Base-by-base conservation (phyloP, 176 grass and related monocot species). In the Elaeis guineensis region DNA sequence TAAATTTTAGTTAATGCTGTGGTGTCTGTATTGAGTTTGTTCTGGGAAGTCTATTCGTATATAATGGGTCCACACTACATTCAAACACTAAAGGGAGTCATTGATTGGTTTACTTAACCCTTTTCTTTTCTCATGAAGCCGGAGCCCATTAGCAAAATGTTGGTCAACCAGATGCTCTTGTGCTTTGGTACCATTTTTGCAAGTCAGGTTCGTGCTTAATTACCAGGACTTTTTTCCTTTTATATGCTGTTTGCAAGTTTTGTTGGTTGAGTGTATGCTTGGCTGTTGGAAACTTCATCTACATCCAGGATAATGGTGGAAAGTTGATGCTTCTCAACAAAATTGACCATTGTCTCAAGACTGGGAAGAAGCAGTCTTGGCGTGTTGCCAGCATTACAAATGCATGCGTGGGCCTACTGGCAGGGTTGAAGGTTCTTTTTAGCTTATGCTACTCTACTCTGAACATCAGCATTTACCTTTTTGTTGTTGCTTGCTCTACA, bases 151-250 rank as follows among this genome's bases (percentile, higher is more conserved):
- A 79, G 61, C 83, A 95, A 79, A 80, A 79, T 95, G 83, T 78
- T 95, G 28, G 80, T 87, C 69, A 90, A 95, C 67, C 86, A 95
- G 77, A 90, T 90, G 86, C 91, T 95, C 64, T 74, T 84, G 18
- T 87, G 83, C 75, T 95, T 85, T 78, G 91, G 91, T 64, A 87
- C 80, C 54, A 82, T 96, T 65, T 88, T 90, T 78, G 83, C 92
- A 77, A 85, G 69, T 66, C 92, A 97, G 91, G 91, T 95, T 58
- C 54, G 35, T 65, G 21, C 60, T 49, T 66, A 52, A 64, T 50
- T 60, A 53, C 30, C 61, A 35, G 14, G 15, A 72, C 59, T 56
- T 11, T 52, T 54, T 66, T 80, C 52, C 30, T 17, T 5, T 69
- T 60, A 57, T 50, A 52, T 72, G 61, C 50, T 73, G 49, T 28